These are phyloP conservation scores for Maudiozyma pseudohumilis DNA, from an alignment of 805 yeast species.

Conservation along the genomic window DNA sequence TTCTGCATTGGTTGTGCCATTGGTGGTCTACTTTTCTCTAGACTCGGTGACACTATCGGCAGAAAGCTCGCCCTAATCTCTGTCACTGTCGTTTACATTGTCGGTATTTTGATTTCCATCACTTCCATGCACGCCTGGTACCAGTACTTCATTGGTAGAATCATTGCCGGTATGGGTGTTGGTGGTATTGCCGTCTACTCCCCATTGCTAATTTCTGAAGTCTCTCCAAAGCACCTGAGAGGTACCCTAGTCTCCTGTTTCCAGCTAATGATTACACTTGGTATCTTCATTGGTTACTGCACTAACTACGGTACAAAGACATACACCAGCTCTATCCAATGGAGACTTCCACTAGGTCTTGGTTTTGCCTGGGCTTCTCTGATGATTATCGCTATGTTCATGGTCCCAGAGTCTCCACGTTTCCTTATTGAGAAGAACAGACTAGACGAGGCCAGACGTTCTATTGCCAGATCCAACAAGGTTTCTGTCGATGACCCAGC, in stretches of 20 bases:
- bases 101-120: slow-evolving; percentile 62
- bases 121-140: slow-evolving; percentile 48
- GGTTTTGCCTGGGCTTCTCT: slow-evolving; percentile 39
- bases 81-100: slow-evolving; percentile 52
- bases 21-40: slow-evolving; percentile 55
- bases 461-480: slow-evolving; percentile 53
- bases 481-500: slow-evolving; percentile 43
- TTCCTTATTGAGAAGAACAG: slow-evolving; percentile 46
- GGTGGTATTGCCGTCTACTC: slow-evolving; percentile 71
- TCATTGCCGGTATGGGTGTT: slow-evolving; percentile 65
- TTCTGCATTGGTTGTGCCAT: slow-evolving; percentile 71
- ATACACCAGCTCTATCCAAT: slow-evolving; percentile 40
- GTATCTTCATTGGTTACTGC: slow-evolving; percentile 72
- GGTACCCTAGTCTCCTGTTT: slow-evolving; percentile 63
- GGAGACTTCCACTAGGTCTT: slow-evolving; percentile 67
- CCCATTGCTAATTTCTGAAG: slow-evolving; percentile 54
- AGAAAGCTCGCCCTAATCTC: slow-evolving; percentile 54
- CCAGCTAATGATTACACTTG: slow-evolving; percentile 64
- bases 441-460: slow-evolving; percentile 51
- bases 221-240: slow-evolving; percentile 39
- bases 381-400: slow-evolving; percentile 32
- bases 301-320: slow-evolving; percentile 49
- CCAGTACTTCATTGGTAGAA: slow-evolving; percentile 63
- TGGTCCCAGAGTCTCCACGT: slow-evolving; percentile 72
- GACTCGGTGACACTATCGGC: slow-evolving; percentile 53